Conservation (phyloP, 129 eudicot genomes). For the Chrysanthemum seticuspe region DNA sequence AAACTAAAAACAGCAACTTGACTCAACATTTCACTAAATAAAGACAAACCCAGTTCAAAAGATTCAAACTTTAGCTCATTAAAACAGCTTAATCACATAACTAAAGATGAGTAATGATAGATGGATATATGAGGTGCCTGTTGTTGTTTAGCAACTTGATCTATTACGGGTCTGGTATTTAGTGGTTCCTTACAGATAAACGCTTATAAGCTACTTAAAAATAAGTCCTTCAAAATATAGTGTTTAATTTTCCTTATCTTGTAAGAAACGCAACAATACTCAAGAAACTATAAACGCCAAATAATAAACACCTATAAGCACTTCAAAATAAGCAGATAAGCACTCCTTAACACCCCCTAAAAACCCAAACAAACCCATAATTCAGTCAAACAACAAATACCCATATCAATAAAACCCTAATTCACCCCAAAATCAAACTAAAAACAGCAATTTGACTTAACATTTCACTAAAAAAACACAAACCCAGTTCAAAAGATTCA, state of each 20-base stretch:
- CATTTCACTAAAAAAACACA: background rate
- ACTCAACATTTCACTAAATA: background rate
- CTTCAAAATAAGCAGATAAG: too few species aligned
- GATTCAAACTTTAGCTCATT: constrained; percentile 7
- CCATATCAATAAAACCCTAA: constrained; percentile 15
- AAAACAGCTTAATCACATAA: constrained; percentile 10
- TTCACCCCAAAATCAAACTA: background rate
- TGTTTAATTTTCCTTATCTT: too few species aligned
- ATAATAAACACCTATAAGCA: too few species aligned
- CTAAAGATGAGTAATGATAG: background rate
- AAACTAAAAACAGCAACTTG: background rate
- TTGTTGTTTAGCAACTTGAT: constrained; percentile 96
- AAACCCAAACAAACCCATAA: constrained; percentile 8
- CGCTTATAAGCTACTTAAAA: too few species aligned
- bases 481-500: background rate
- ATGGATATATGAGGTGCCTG: constrained; percentile 40
- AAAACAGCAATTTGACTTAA: background rate
- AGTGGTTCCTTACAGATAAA: too few species aligned
- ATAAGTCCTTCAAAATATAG: too few species aligned
- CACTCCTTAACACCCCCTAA: background rate
- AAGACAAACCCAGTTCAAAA: background rate
- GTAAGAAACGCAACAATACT: too few species aligned
- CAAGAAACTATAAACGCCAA: too few species aligned
- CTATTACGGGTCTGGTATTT: constrained; percentile 15
- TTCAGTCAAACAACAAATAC: background rate